Base-by-base conservation (phyloP, 1,284 basidiomycete species). In the Malassezia yamatoensis region DNA sequence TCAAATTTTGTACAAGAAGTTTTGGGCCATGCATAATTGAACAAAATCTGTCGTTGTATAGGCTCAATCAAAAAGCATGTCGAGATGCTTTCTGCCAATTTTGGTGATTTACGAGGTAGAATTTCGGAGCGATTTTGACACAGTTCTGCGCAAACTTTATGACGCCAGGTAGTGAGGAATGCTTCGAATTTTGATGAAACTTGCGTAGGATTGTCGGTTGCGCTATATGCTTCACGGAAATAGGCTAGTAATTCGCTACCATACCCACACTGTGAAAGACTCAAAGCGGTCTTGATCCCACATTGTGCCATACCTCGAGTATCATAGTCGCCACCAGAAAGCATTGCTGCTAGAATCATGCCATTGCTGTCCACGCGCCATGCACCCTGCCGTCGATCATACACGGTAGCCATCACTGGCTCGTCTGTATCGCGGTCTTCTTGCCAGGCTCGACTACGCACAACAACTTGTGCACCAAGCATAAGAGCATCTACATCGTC, bases 401-500 rank as follows among this genome's bases (percentile, higher is more conserved):
- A 60, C 50, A 50, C 47, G 36, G 47, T 29, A 15, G 47, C 36
- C 4, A 18, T 12, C 16, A 29, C 46, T 9, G 21, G 12, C 16
- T 16, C 46, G 33, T 36, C 46, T 2, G 24, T 29, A 16, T 49
- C 35, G 47, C n/a, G 36, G 34, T 24, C 47, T 16, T 37, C 33
- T 24, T 18, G 43, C 47, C 47, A 39, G 2, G 35, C 47, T 5
- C 33, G 16, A n/a, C 29, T 24, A 2, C 90, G 82, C 60, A 94
- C 82, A 29, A 96, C 82, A 41, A 82, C 82, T 2, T 77, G 80
- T 0, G 88, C 89, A 12, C 91, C 91, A 63, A 96, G 96, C 2
- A 96, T 75, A 63, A 96, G 84, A 29, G 84, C 88, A 67, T 96
- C 93, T 0, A 88, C 88, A 65, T 96, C 93, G 76, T 96, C 91